phyloP scores from a whole-genome alignment of 2,329 filamentous ascomycete genomes.

The Acephala macrosclerotiorum region DNA sequence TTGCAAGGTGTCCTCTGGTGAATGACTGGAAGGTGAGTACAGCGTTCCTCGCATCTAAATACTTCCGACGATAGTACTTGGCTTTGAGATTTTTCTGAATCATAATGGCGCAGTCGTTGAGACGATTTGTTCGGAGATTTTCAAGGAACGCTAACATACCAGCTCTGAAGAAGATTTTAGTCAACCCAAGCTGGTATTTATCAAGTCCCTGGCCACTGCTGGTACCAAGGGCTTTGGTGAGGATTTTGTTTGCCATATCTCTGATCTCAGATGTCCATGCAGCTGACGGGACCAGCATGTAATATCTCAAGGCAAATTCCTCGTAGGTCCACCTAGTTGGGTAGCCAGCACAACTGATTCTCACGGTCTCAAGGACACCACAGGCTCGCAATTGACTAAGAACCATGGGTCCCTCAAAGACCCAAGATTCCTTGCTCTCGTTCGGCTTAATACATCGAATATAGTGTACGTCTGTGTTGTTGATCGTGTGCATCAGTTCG shows the following conservation, averaged over 20 bases:
- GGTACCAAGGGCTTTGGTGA: constrained; percentile 85
- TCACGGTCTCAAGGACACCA: constrained; percentile 97
- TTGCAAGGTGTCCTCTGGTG: constrained; percentile 78
- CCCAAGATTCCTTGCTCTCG: constrained; percentile 95
- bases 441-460: constrained; percentile 99
- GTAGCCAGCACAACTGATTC: constrained; percentile 97
- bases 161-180: constrained; percentile 99
- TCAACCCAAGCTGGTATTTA: constrained; percentile 97
- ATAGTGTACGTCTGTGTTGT: constrained; percentile 97
- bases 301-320: constrained; percentile 96
- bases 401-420: constrained; percentile 98
- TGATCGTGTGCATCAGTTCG: constrained; percentile 97
- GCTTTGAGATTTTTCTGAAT: constrained; percentile 98
- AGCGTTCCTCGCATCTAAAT: constrained; percentile 83
- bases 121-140: constrained; percentile 85
- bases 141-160: constrained; percentile 99
- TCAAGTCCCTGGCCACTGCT: constrained; percentile 78
- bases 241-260: constrained; percentile 90
- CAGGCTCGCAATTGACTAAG: constrained; percentile 96
- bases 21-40: constrained; percentile 83
- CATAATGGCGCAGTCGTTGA: constrained; percentile 95
- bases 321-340: constrained; percentile 99
- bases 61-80: constrained; percentile 93
- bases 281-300: constrained; percentile 91
- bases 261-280: constrained; percentile 95